Evolutionary conservation across 768 basidiomycete species (phyloP).

Genomic region (Porpolomopsis calyptriformis): DNA sequence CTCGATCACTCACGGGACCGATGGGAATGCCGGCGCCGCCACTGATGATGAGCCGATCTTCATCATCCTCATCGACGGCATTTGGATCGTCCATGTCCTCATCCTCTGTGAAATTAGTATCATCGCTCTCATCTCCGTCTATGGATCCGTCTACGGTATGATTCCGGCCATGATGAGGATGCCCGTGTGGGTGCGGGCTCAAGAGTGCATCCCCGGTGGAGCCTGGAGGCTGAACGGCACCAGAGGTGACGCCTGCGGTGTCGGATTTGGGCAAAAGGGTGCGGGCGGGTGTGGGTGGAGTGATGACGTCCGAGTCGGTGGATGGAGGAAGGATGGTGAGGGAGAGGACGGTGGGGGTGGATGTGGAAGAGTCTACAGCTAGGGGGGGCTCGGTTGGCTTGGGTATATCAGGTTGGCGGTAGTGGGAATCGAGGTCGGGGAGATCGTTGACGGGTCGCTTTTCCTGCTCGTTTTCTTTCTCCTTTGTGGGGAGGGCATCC

Average conservation of each 20-base stretch:
- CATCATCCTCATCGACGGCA: slow-evolving; percentile 70
- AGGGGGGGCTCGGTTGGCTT: too few relatives aligned
- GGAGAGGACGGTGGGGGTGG: slow-evolving; percentile 20
- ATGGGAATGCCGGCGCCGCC: slow-evolving; percentile 94
- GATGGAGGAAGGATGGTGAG: slow-evolving; percentile 14
- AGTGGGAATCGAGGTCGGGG: too few relatives aligned
- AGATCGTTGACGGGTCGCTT: slow-evolving; percentile 4
- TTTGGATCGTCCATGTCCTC: slow-evolving; percentile 48
- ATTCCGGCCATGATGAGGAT: slow-evolving; percentile 17
- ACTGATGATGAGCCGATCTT: slow-evolving; percentile 77
- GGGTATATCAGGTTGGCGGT: too few relatives aligned
- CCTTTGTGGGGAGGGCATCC: slow-evolving; percentile 15
- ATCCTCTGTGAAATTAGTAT: slow-evolving; percentile 59
- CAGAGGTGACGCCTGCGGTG: slow-evolving; percentile 83
- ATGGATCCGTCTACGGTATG: slow-evolving; percentile 33
- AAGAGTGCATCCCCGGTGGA: slow-evolving; percentile 64
- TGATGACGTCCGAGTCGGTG: slow-evolving; percentile 28
- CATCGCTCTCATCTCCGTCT: slow-evolving; percentile 51
- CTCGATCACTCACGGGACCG: slow-evolving; percentile 55
- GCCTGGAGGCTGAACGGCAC: slow-evolving; percentile 85
- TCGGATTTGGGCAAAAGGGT: slow-evolving; percentile 29
- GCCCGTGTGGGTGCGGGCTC: slow-evolving; percentile 5
- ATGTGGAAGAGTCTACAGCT: slow-evolving; percentile 23
- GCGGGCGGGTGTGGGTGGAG: slow-evolving; percentile 40
- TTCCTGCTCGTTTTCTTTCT: slow-evolving; percentile 19